Evolutionary conservation across 2,329 filamentous ascomycete genomes (phyloP).

Genomic region (Kalmusia sp.): DNA sequence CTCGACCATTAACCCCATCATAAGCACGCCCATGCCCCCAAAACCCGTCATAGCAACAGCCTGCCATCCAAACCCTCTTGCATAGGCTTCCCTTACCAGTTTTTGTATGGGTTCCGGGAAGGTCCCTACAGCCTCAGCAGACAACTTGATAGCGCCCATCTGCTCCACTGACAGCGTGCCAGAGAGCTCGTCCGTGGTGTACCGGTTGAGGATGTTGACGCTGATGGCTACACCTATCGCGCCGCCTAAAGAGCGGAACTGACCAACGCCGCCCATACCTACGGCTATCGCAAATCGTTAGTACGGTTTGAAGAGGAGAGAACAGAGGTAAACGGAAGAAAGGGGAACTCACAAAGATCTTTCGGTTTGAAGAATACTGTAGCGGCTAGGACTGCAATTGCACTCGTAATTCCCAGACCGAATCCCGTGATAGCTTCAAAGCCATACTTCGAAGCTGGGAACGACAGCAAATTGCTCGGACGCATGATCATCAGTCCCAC

Average conservation of each 20-base stretch:
- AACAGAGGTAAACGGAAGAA: no score
- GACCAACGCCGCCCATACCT: constrained; percentile 3
- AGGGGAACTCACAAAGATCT: background rate
- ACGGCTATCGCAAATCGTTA: background rate
- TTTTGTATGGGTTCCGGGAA: background rate
- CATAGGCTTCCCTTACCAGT: background rate
- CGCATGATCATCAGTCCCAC: background rate
- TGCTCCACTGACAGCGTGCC: background rate
- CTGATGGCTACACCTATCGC: background rate
- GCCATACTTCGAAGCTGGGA: background rate
- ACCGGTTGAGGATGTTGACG: background rate
- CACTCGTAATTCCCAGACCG: background rate
- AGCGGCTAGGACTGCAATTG: background rate
- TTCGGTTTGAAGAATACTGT: background rate
- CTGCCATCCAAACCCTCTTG: background rate
- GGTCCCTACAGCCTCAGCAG: background rate
- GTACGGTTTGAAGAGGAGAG: no score
- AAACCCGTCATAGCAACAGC: constrained; percentile 1
- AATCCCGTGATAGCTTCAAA: constrained; percentile 5
- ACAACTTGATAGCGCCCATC: background rate
- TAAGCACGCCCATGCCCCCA: background rate
- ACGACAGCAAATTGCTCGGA: background rate
- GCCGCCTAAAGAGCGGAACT: constrained; percentile 1
- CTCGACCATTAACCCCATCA: background rate
- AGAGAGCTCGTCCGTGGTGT: background rate